Conservation (phyloP, 1,284 basidiomycete genomes). For the Mycosarcoma mackinlayi region DNA sequence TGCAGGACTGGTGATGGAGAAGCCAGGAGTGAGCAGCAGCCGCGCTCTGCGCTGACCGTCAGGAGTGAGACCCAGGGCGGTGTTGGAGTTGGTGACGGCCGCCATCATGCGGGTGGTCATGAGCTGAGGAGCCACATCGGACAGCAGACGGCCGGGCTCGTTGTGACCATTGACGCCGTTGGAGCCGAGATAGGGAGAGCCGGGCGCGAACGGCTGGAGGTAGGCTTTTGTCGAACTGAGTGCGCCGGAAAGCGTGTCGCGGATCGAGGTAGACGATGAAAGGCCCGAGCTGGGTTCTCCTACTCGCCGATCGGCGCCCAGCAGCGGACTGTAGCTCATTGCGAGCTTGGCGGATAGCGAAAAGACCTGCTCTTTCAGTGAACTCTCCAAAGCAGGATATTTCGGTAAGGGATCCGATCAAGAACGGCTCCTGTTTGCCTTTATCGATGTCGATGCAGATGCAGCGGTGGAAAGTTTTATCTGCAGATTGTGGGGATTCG, state of each 20-base stretch:
- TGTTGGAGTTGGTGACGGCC: conserved; percentile 59
- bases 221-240: conserved; percentile 58
- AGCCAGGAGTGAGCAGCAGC: conserved; percentile 55
- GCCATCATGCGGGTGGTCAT: conserved; percentile 65
- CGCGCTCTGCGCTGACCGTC: conserved; percentile 52
- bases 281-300: conserved; percentile 28
- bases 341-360: conserved; percentile 4
- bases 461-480: not conserved
- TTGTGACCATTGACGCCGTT: conserved; percentile 22
- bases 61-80: conserved; percentile 50
- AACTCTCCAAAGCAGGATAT: no score
- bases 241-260: conserved; percentile 46
- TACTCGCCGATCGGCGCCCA: conserved; percentile 22
- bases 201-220: conserved; percentile 50
- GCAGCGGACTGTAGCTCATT: conserved; percentile 40
- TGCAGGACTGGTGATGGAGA: conserved; percentile 61
- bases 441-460: not conserved
- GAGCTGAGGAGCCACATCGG: conserved; percentile 67
- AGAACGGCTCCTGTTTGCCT: not conserved
- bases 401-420: not conserved
- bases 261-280: conserved; percentile 35
- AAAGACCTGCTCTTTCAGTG: no score
- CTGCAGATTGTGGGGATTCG: not conserved
- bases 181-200: conserved; percentile 39
- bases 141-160: conserved; percentile 59